Evolutionary conservation across 768 basidiomycete genomes (phyloP).

Genomic region (Termitomyces heimii): DNA sequence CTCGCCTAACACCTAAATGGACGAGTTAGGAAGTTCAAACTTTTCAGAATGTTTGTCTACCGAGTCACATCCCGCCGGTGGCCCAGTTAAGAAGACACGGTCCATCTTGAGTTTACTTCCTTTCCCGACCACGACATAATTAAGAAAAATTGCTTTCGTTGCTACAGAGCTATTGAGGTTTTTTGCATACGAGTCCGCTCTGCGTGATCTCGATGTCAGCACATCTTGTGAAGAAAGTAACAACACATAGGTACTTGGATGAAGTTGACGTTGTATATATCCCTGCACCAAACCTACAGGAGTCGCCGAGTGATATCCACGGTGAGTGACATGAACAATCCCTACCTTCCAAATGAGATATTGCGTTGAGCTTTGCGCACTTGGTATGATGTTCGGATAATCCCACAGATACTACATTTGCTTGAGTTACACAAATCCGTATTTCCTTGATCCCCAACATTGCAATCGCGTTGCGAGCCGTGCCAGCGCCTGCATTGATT

Average conservation of each 20-base stretch:
- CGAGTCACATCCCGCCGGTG: constrained; percentile 65
- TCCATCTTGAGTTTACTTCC: constrained; percentile 63
- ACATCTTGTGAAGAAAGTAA: background rate
- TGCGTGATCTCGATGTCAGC: constrained; percentile 13
- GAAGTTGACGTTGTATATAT: constrained; percentile 75
- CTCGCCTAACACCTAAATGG: constrained; percentile 39
- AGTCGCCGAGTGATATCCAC: background rate
- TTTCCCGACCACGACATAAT: constrained; percentile 68
- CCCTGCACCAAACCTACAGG: constrained; percentile 57
- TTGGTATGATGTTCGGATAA: constrained; percentile 59
- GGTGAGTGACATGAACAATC: background rate
- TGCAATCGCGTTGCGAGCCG: constrained; percentile 60
- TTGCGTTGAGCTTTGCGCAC: constrained; percentile 60
- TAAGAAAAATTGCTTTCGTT: constrained; percentile 56
- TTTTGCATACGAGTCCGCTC: constrained; percentile 64
- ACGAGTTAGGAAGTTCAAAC: background rate
- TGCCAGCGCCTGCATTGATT: constrained; percentile 79
- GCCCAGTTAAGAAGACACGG: constrained; percentile 43
- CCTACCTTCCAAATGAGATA: constrained; percentile 64
- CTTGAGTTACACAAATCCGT: constrained; percentile 45
- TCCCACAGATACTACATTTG: constrained; percentile 57
- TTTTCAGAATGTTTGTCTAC: constrained; percentile 21
- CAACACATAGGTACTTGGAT: constrained; percentile 40
- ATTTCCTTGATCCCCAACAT: constrained; percentile 56
- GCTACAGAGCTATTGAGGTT: constrained; percentile 47